A percentile compares a stretch with the other conserved stretches of the same genome.
phyloP scores from a whole-genome alignment of 139 green algal species.

The Penium margaritaceum region DNA sequence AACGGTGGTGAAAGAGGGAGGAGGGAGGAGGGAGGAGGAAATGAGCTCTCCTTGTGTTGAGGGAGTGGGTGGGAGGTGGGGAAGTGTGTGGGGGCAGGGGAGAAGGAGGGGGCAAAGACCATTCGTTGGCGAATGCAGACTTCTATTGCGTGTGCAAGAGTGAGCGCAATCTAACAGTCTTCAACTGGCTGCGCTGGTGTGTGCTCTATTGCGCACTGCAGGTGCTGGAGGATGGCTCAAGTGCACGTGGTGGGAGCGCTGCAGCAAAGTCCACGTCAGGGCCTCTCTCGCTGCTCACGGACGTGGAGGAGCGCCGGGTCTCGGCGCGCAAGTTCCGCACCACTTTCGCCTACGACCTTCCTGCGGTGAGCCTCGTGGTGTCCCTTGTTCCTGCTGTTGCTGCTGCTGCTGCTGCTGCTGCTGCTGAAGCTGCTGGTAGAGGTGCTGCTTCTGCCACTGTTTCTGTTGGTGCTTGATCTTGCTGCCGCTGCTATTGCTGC shows the following conservation, averaged over 20 bases:
- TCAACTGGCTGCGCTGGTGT: no score
- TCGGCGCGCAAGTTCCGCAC: slow-evolving; percentile 53
- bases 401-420: not conserved
- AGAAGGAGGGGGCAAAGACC: no score
- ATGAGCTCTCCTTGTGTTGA: not conserved
- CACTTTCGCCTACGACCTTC: slow-evolving; percentile 95
- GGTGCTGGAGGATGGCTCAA: not conserved
- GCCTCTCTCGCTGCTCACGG: slow-evolving; percentile 68
- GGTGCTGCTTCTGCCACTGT: not conserved
- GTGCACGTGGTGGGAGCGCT: slow-evolving; percentile 42
- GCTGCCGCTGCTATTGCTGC: not conserved
- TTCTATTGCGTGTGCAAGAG: no score
- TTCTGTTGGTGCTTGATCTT: not conserved
- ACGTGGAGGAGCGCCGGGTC: slow-evolving; percentile 71
- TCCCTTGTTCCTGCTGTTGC: no score
- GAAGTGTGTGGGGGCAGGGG: no score
- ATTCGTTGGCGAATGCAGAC: no score
- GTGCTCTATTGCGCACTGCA: not conserved
- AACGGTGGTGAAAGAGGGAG: no score
- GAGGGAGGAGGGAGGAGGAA: not conserved
- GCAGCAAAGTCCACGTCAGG: slow-evolving; percentile 47
- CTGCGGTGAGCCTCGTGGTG: slow-evolving; percentile 65
- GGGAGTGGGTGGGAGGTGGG: not conserved
- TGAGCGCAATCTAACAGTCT: no score
- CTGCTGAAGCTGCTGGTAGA: not conserved